These are phyloP conservation scores for Exobasidium cylindrosporum DNA, from an alignment of 1,284 basidiomycete species.

Conservation along the genomic window DNA sequence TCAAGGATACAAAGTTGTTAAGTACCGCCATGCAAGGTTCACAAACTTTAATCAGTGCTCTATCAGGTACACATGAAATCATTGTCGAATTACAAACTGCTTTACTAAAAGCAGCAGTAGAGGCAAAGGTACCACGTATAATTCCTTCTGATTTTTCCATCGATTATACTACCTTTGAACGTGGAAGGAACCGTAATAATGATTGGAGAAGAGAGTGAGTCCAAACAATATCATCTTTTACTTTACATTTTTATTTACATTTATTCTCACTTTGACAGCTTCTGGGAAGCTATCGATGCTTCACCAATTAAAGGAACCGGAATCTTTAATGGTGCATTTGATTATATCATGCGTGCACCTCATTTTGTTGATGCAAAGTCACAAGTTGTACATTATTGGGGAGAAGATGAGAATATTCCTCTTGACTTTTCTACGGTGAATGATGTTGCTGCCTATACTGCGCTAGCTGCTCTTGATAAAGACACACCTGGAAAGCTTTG, in stretches of 20 bases:
- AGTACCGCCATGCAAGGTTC: not conserved
- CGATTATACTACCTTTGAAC: constrained; percentile 3
- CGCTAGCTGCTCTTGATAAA: not conserved
- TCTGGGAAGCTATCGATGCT: not conserved
- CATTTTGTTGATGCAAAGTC: not conserved
- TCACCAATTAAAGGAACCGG: not conserved
- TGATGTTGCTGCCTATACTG: constrained; percentile 1
- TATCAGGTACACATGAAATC: not conserved
- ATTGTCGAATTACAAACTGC: not conserved
- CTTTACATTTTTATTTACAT: no score
- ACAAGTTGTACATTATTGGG: not conserved
- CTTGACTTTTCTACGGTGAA: not conserved
- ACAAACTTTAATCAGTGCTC: not conserved
- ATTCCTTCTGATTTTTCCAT: constrained; percentile 6
- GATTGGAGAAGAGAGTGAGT: not conserved
- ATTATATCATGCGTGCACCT: not conserved
- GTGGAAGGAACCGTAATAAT: not conserved
- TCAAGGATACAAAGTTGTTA: not conserved
- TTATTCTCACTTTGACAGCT: not conserved
- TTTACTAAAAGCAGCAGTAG: not conserved
- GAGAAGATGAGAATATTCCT: not conserved
- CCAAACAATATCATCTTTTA: not conserved
- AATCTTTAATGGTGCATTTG: not conserved
- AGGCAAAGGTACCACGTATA: not conserved
- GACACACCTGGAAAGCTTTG: not conserved